A percentile compares a stretch with the other conserved stretches of the same genome.
Evolutionary conservation across 2,329 filamentous ascomycete genomes (phyloP).

Genomic region (Helotiales sp.): DNA sequence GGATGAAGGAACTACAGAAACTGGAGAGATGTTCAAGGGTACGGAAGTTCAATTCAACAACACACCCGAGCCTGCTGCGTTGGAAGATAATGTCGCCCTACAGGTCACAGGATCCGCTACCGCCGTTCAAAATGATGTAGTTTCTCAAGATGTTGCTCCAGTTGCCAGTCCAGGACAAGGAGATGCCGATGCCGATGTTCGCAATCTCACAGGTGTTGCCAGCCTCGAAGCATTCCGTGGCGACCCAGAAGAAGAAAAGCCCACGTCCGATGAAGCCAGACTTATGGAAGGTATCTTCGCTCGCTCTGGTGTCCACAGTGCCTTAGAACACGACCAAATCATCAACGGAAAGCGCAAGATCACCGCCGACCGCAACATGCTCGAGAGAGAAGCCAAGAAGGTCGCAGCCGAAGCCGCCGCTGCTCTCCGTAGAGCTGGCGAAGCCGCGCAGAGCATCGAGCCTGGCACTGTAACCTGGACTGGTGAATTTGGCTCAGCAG

Average conservation of each 20-base stretch:
- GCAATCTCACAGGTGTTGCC: constrained; percentile 64
- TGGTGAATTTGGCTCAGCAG: constrained; percentile 78
- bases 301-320: constrained; percentile 83
- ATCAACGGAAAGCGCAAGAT: constrained; percentile 76
- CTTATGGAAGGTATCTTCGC: constrained; percentile 91
- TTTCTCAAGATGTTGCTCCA: constrained; percentile 23
- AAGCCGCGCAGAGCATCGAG: constrained; percentile 73
- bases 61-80: constrained; percentile 38
- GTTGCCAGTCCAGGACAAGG: constrained; percentile 20
- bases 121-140: constrained; percentile 25
- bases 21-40: constrained; percentile 84
- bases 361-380: constrained; percentile 75
- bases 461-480: constrained; percentile 95
- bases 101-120: constrained; percentile 18
- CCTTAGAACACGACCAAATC: constrained; percentile 91
- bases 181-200: constrained; percentile 52
- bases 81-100: constrained; percentile 28
- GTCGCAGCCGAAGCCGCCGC: constrained; percentile 79
- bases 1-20: constrained; percentile 75
- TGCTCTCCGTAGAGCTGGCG: constrained; percentile 73
- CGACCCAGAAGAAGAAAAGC: constrained; percentile 49
- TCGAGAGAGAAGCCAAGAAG: constrained; percentile 80
- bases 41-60: constrained; percentile 73
- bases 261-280: constrained; percentile 66
- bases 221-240: constrained; percentile 67